Percentiles rank a stretch among this genome's conserved stretches.
Conservation (phyloP, 1,139 yeast species). For the Yarrowia galli region DNA sequence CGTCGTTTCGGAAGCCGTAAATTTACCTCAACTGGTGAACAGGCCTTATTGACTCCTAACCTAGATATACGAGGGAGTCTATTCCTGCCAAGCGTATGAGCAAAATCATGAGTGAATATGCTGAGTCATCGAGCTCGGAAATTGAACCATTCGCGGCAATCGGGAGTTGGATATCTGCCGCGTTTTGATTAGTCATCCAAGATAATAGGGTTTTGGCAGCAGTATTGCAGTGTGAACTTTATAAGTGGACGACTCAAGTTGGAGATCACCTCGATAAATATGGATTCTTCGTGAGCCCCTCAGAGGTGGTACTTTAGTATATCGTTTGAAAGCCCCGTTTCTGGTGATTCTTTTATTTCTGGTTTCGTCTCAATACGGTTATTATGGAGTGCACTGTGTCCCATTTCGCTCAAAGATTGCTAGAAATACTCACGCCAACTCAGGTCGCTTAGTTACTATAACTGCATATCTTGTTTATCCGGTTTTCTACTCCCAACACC, state of each 20-base stretch:
- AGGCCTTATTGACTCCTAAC: conserved; percentile 22
- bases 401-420: too few species aligned
- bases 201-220: too few species aligned
- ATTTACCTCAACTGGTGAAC: conserved; percentile 9
- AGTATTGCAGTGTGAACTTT: not conserved
- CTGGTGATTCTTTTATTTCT: not conserved
- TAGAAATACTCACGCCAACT: too few species aligned
- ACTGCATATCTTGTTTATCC: too few species aligned
- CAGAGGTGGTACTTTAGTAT: not conserved
- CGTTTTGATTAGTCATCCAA: too few species aligned
- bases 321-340: not conserved
- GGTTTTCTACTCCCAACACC: too few species aligned
- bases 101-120: not conserved
- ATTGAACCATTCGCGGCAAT: too few species aligned
- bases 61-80: conserved; percentile 34
- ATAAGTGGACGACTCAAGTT: not conserved
- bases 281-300: too few species aligned
- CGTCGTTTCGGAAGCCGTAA: not conserved
- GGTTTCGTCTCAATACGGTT: not conserved
- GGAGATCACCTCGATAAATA: too few species aligned
- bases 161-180: too few species aligned
- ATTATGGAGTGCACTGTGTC: too few species aligned
- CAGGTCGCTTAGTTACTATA: too few species aligned
- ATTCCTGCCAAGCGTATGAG: conserved; percentile 4
- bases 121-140: not conserved